Evolutionary conservation across 805 yeast genomes (phyloP).

Genomic region (Monosporozyma unispora): DNA sequence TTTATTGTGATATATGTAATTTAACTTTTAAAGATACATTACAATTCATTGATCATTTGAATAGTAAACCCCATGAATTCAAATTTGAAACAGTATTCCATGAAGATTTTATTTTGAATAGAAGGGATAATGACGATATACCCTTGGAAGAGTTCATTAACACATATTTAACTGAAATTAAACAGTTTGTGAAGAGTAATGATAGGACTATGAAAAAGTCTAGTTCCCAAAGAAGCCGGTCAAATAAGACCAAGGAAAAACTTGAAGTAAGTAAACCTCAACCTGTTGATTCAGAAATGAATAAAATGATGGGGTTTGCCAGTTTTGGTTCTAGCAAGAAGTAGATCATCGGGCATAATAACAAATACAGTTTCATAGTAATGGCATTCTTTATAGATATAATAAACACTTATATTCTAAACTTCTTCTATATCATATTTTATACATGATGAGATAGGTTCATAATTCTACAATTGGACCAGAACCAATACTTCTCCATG

Average conservation of each 20-base stretch:
- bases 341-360: slow-evolving; percentile 5
- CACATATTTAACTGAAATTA: slow-evolving; percentile 31
- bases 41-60: slow-evolving; percentile 75
- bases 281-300: slow-evolving; percentile 20
- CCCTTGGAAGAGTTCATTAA: slow-evolving; percentile 41
- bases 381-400: not conserved
- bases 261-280: not conserved
- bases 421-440: not conserved
- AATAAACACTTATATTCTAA: not conserved
- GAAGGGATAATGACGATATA: slow-evolving; percentile 34
- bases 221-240: slow-evolving; percentile 31
- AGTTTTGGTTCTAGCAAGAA: slow-evolving; percentile 45
- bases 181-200: slow-evolving; percentile 24
- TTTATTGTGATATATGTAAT: slow-evolving; percentile 73
- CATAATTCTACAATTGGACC: slow-evolving; percentile 50
- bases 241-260: not conserved
- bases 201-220: slow-evolving; percentile 31
- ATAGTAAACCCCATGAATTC: slow-evolving; percentile 56
- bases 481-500: slow-evolving; percentile 64
- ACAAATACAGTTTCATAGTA: not conserved
- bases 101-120: slow-evolving; percentile 24
- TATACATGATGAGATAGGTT: not conserved
- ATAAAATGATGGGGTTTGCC: slow-evolving; percentile 49
- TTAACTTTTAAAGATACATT: slow-evolving; percentile 75
- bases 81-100: slow-evolving; percentile 31